Evolutionary conservation across 345 rosid genomes (phyloP), one percentile per base, ranked within the genome.

Genomic region (Cardamine chenopodiifolia): DNA sequence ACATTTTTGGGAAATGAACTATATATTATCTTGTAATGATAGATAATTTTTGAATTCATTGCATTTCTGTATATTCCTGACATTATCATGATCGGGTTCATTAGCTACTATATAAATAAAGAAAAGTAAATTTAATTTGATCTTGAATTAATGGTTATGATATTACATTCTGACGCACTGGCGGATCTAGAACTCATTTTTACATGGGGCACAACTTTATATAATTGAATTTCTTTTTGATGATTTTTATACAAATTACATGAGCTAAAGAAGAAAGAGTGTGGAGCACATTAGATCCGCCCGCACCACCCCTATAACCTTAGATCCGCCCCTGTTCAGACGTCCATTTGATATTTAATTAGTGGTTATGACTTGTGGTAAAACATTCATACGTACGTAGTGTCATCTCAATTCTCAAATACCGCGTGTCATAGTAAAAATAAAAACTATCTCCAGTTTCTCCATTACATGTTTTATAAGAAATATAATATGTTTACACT

Each of bases 321-420:
- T 28, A 28, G 4, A 28, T 28, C 29, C 29, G 29, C 3, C 29
- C 29, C 7, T 6, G 32, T 25, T 18, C 71, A 56, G 28, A 64
- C 10, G 56, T 73, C 40, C 26, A 40, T 42, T 72, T 28, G 12
- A 22, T n/a, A 37, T 44, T 28, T 28, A 1, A 25, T 3, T 25
- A n/a, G 20, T 64, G 64, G 39, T 44, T 44, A 54, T 17, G 29
- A 50, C 15, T 35, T 48, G 8, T 17, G 13, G 40, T 20, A 39
- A 25, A 18, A 72, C 64, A 31, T 73, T 63, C 55, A 20, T 44
- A 32, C 18, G 32, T 53, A 44, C 71, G 48, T 32, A 65, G 13
- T 65, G 23, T 58, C 66, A 57, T 57, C 39, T 56, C 66, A 57
- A 9, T 44, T 57, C 39, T 56, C 66, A 57, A 9, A 74, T 34